Conservation (phyloP, 2,329 filamentous ascomycete genomes). For the Escovopsis sp. region DNA sequence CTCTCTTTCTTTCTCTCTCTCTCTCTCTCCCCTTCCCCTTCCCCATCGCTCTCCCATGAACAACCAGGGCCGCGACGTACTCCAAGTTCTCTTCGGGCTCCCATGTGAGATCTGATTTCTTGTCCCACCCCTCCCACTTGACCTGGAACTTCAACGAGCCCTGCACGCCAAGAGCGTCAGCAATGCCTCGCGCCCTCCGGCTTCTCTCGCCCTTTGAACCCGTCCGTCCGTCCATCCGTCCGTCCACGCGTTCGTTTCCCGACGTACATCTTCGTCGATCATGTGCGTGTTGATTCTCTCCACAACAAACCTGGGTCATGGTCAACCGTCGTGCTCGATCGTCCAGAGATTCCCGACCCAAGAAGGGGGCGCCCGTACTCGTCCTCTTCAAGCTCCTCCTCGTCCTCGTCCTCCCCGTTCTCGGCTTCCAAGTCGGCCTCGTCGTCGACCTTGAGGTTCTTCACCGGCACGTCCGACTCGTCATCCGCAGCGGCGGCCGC, state of each 20-base stretch:
- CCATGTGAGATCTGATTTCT: slow-evolving; percentile 59
- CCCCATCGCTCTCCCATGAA: too few species aligned
- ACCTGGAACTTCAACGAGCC: slow-evolving; percentile 49
- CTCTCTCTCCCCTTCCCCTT: neutral
- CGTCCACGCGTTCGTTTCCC: too few species aligned
- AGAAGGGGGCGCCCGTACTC: slow-evolving; percentile 15
- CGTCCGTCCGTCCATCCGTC: too few species aligned
- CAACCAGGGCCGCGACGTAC: slow-evolving; percentile 8
- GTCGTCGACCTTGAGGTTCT: slow-evolving; percentile 4
- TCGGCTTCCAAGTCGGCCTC: slow-evolving; percentile 6
- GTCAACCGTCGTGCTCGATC: neutral
- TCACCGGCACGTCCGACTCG: slow-evolving; percentile 5
- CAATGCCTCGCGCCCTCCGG: neutral
- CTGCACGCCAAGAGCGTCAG: slow-evolving; percentile 15
- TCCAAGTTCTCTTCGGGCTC: slow-evolving; percentile 54
- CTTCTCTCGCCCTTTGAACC: neutral
- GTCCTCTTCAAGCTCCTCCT: slow-evolving; percentile 22
- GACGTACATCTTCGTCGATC: slow-evolving; percentile 38
- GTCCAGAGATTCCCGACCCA: slow-evolving; percentile 18
- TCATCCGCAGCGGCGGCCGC: slow-evolving; percentile 8
- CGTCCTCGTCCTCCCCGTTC: slow-evolving; percentile 15
- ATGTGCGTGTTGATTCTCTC: slow-evolving; percentile 58
- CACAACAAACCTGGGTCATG: slow-evolving; percentile 48
- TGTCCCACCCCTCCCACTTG: slow-evolving; percentile 69
- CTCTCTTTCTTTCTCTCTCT: too few species aligned